phyloP scores from a whole-genome alignment of 805 yeast genomes.

The Myxozyma melibiosi region DNA sequence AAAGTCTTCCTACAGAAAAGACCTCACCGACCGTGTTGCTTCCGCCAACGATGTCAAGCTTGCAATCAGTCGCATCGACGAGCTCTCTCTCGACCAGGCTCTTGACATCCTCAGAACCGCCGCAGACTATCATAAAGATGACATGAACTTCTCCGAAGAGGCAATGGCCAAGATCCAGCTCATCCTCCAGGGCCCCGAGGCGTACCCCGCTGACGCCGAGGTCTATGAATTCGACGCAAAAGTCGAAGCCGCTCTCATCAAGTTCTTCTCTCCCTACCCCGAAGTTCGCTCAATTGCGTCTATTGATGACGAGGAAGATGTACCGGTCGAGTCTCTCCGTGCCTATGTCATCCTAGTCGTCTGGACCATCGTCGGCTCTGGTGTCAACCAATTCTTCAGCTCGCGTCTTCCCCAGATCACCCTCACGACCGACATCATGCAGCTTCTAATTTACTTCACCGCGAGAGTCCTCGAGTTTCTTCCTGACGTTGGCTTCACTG shows the following conservation, averaged over 20 bases:
- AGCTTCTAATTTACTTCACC: conserved; percentile 61
- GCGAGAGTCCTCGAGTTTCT: conserved; percentile 53
- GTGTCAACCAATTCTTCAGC: conserved; percentile 50
- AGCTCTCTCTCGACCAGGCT: conserved; percentile 45
- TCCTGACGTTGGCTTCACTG: conserved; percentile 51
- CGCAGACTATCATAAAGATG: conserved; percentile 46
- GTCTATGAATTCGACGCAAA: conserved; percentile 13
- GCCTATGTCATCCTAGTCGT: conserved; percentile 51
- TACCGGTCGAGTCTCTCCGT: conserved; percentile 57
- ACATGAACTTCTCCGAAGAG: conserved; percentile 48
- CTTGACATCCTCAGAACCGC: conserved; percentile 44
- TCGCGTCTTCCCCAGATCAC: conserved; percentile 58
- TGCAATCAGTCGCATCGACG: conserved; percentile 44
- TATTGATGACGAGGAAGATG: conserved; percentile 47
- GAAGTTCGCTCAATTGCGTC: conserved; percentile 69
- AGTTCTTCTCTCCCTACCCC: conserved; percentile 52
- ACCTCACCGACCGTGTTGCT: background rate
- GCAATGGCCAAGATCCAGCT: conserved; percentile 43
- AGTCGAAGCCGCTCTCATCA: conserved; percentile 23
- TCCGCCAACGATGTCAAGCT: conserved; percentile 32
- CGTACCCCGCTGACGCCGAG: conserved; percentile 13
- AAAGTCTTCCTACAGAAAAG: too few relatives aligned
- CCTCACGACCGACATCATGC: conserved; percentile 56
- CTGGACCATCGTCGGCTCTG: conserved; percentile 35
- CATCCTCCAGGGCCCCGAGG: conserved; percentile 14